These are phyloP conservation scores for Rhododendron kiyosumense DNA, from an alignment of 148 eudicot genomes.

Conservation along the genomic window DNA sequence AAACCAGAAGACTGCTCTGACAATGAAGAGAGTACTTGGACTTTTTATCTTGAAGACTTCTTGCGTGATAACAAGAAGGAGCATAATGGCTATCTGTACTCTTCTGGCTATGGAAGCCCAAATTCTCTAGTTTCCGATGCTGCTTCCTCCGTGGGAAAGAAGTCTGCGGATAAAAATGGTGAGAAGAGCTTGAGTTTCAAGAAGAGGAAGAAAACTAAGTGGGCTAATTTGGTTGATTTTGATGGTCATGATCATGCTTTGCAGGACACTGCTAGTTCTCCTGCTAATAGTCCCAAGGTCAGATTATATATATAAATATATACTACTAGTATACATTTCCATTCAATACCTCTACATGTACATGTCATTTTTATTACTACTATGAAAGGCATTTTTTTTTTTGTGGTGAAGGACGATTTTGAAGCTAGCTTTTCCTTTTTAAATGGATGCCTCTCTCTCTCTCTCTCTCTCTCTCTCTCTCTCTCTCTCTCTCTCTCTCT, in stretches of 20 bases:
- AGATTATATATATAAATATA: background rate
- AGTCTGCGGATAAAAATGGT: background rate
- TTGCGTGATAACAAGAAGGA: conserved; percentile 10
- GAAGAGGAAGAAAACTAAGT: conserved; percentile 21
- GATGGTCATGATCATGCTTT: conserved; percentile 27
- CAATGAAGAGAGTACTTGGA: conserved; percentile 39
- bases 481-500: too few relatives aligned
- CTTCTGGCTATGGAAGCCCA: background rate
- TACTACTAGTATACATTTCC: background rate
- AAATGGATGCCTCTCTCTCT: too few relatives aligned
- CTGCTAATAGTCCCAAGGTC: conserved; percentile 47
- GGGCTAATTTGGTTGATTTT: conserved; percentile 1
- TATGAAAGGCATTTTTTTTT: too few relatives aligned
- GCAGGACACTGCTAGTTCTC: conserved; percentile 59
- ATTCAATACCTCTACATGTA: background rate
- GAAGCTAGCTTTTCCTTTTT: too few relatives aligned
- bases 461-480: background rate
- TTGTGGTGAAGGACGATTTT: too few relatives aligned
- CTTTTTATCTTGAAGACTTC: conserved; percentile 34
- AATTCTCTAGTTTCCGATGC: conserved; percentile 23
- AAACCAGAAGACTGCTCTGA: background rate
- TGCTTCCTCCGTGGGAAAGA: conserved; percentile 19
- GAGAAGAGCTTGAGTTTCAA: conserved; percentile 23
- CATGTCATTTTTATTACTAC: too few relatives aligned
- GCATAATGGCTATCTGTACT: conserved; percentile 7